Conservation (phyloP, 179 eudicot genomes). For the Pouteria campechiana region DNA sequence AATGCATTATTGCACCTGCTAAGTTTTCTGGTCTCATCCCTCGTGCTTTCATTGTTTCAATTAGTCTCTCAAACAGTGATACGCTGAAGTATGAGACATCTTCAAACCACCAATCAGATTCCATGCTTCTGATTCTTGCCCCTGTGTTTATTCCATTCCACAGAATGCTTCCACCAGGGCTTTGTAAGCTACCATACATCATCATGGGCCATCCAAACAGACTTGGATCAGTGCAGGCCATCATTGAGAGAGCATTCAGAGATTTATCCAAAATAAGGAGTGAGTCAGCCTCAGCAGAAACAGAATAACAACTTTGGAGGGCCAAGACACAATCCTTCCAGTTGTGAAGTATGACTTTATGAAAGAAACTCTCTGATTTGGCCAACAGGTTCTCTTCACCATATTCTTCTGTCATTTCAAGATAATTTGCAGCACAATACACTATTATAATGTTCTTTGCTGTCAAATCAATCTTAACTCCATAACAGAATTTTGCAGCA, state of each 20-base stretch:
- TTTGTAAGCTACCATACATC: conserved; percentile 93
- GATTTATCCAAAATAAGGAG: conserved; percentile 53
- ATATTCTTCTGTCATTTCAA: conserved; percentile 74
- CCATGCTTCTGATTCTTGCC: conserved; percentile 70
- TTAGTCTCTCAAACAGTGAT: conserved; percentile 55
- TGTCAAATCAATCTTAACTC: conserved; percentile 48
- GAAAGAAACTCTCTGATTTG: conserved; percentile 52
- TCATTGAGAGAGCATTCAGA: conserved; percentile 55
- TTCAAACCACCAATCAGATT: conserved; percentile 97
- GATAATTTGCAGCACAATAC: conserved; percentile 79
- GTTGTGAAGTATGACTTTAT: conserved; percentile 49
- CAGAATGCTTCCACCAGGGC: conserved; percentile 94
- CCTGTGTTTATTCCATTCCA: conserved; percentile 99
- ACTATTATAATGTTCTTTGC: conserved; percentile 53
- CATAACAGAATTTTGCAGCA: conserved; percentile 78
- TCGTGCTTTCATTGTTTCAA: conserved; percentile 54
- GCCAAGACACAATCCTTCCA: conserved; percentile 89
- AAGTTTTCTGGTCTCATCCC: conserved; percentile 67
- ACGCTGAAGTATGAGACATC: conserved; percentile 69
- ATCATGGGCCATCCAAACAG: conserved; percentile 99
- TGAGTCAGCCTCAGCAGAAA: conserved; percentile 44
- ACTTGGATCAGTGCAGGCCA: conserved; percentile 93
- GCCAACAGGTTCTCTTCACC: conserved; percentile 73
- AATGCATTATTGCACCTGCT: conserved; percentile 71
- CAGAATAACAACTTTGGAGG: conserved; percentile 61